Percentiles rank a stretch among this genome's conserved stretches.
phyloP scores from a whole-genome alignment of 768 basidiomycete genomes.

The Agaricus blazei region DNA sequence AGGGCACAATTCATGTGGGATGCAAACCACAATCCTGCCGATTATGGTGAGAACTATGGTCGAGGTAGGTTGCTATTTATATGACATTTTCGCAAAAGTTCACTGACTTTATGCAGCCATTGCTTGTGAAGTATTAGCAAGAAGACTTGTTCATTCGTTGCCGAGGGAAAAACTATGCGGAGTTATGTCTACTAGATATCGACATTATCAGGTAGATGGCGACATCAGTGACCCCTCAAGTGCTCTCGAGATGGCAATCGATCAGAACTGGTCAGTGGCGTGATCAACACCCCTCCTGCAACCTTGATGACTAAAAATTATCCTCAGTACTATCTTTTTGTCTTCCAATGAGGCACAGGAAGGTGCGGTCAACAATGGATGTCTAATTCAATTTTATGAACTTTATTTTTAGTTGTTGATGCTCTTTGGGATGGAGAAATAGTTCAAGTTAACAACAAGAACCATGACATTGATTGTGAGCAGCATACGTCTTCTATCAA shows the following conservation, averaged over 20 bases:
- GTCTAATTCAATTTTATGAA: neutral
- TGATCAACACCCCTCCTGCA: neutral
- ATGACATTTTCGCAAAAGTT: neutral
- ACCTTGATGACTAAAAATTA: neutral
- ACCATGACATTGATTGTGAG: constrained; percentile 77
- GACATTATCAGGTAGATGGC: constrained; percentile 67
- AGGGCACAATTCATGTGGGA: constrained; percentile 79
- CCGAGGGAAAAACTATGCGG: constrained; percentile 57
- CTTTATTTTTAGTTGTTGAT: constrained; percentile 56
- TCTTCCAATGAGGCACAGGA: constrained; percentile 84
- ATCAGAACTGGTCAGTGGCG: constrained; percentile 69
- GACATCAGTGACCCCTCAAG: constrained; percentile 70
- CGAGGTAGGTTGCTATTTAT: constrained; percentile 47
- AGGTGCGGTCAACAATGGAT: constrained; percentile 33
- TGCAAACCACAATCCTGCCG: constrained; percentile 75
- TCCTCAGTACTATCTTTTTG: constrained; percentile 67
- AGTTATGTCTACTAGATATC: constrained; percentile 78
- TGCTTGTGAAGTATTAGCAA: constrained; percentile 82
- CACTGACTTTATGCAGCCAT: constrained; percentile 38
- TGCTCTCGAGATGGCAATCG: constrained; percentile 87
- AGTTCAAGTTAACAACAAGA: constrained; percentile 70
- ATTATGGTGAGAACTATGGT: constrained; percentile 81
- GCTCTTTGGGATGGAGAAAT: constrained; percentile 80
- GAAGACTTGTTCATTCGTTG: constrained; percentile 68
- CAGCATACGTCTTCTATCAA: neutral